Percentiles rank a stretch among this genome's conserved stretches.
phyloP scores from a whole-genome alignment of 2,329 filamentous ascomycete genomes.

The Cercospora nicotianae region DNA sequence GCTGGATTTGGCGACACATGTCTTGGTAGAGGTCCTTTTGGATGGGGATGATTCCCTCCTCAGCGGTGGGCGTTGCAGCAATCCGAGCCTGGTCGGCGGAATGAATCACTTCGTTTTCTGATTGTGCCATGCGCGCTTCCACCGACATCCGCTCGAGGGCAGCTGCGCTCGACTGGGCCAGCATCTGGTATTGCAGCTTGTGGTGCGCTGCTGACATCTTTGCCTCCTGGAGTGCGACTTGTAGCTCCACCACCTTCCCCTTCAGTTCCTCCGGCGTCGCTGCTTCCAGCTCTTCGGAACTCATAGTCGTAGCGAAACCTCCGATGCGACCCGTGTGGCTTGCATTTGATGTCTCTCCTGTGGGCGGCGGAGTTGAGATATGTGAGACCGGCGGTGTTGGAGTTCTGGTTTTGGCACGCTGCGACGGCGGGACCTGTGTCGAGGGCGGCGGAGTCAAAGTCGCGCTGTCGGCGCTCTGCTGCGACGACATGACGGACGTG shows the following conservation, averaged over 20 bases:
- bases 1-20: slow-evolving; percentile 56
- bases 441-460: slow-evolving; percentile 64
- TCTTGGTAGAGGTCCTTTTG: slow-evolving; percentile 57
- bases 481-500: slow-evolving; percentile 1
- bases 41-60: slow-evolving; percentile 42
- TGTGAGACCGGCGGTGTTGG: slow-evolving; percentile 54
- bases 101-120: slow-evolving; percentile 82
- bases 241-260: slow-evolving; percentile 54
- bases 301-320: slow-evolving; percentile 40
- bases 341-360: slow-evolving; percentile 31
- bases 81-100: slow-evolving; percentile 65
- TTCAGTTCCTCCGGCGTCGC: slow-evolving; percentile 56
- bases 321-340: slow-evolving; percentile 19
- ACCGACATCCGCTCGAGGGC: slow-evolving; percentile 83
- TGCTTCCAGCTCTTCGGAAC: slow-evolving; percentile 53
- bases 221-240: slow-evolving; percentile 59
- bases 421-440: slow-evolving; percentile 51
- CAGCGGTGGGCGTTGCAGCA: slow-evolving; percentile 54
- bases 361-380: slow-evolving; percentile 53
- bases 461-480: slow-evolving; percentile 8
- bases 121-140: slow-evolving; percentile 86
- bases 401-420: slow-evolving; percentile 44
- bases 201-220: slow-evolving; percentile 87
- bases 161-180: slow-evolving; percentile 80
- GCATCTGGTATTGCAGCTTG: slow-evolving; percentile 83